Base-by-base conservation (phyloP, 2,329 filamentous ascomycete genomes). In the Penicillium sp. region DNA sequence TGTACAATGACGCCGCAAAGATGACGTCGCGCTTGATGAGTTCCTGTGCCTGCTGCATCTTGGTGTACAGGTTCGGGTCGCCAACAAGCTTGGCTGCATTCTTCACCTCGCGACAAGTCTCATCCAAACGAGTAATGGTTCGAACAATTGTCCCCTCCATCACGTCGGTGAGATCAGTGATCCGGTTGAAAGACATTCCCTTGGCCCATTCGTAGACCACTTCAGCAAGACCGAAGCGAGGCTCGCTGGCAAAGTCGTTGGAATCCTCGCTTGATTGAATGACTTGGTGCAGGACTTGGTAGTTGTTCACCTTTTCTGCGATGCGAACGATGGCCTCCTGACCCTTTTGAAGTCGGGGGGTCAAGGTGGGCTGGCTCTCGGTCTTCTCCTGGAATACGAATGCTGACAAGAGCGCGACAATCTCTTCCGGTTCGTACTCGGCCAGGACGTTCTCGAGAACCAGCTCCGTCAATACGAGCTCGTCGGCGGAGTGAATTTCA, bases 311-410 rank as follows among this genome's bases (percentile, higher is more conserved):
- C 68, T 90, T 93, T 64, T 97, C 90, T 4, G 89, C 88, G 40
- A 98, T 93, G 51, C 83, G 82, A 52, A 97, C 81, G 58, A 98
- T 96, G 7, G 85, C 89, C 50, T 86, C 83, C 62, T 87, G 86
- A 9, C 90, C 93, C 27, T 81, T 81, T 64, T 95, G 86, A 9
- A 98, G 80, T 43, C 83, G 86, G 4, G 86, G 82, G 0, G 90
- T 94, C 49, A 98, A 74, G 4, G 83, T 87, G 0, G 93, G 91
- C 13, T 85, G 81, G 5, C 80, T 79, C 26, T 89, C 84, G 0
- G 93, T 96, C 73, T 96, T 97, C 66, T 98, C 93, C 65, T 97
- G 90, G 76, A 98, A 98, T 2, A 98, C 90, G 66, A 98, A 98
- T 1, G 88, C 84, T 0, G 90, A 96, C 3, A 98, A 79, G 3